Evolutionary conservation across 768 basidiomycete species (phyloP), one percentile per base, ranked within the genome.

Genomic region (Cyclocybe cylindracea): DNA sequence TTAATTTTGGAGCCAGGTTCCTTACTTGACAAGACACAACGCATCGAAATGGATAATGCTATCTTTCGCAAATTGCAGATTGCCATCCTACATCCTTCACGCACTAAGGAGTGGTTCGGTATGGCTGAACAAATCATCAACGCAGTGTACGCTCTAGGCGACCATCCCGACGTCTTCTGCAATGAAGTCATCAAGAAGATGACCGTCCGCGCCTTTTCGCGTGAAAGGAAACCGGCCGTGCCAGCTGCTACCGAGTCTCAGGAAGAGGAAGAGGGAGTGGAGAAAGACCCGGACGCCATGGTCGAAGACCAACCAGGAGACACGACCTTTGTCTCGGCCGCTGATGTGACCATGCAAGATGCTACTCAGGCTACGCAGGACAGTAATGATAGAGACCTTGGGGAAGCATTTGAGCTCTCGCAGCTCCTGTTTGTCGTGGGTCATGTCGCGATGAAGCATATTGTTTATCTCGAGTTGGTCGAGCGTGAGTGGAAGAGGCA

Each of bases 71-170:
- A 89, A 61, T 76, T 99, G 5, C 83, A 88, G 61, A 85, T 88
- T 2, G 78, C 85, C n/a, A 80, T 98, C 34, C 85, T 93, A 59
- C 77, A 84, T 47, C 88, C 92, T 0, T 90, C 86, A 51, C 80
- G 85, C 40, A 87, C 88, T 14, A 90, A 86, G 59, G 94, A 98
- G 51, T 99, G 96, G 96, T 98, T 99, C 60, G 88, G 88, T 8
- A 84, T 98, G 71, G 92, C 96, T 0, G 97, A 99, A 66, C 96
- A 99, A 67, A 91, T 87, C 7, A 87, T 99, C 70, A 98, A 99
- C 66, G 94, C 96, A 1, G 87, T 97, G 45, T 99, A 98, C 60
- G 86, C 89, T 0, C 82, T 99, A 2, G 95, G 91, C 14, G 93
- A 98, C 61, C 93, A 94, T 55, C 97, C 96, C 0, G 96, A 97